Conservation (phyloP, 257 asterid genomes). For the Handroanthus guayacan region DNA sequence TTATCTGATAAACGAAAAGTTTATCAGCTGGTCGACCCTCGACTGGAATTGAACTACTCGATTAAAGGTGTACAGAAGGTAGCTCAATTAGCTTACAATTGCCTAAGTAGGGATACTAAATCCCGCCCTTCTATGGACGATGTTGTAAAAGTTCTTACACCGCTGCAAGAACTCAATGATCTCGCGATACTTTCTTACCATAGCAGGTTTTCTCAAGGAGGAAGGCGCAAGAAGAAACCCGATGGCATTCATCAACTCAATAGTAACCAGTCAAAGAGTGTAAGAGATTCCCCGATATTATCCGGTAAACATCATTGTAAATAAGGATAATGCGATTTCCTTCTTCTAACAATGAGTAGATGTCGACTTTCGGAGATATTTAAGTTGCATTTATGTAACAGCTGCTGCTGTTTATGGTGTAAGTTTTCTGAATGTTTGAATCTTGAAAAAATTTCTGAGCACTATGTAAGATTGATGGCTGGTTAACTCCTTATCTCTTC, state of each 20-base stretch:
- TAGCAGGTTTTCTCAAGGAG: slow-evolving; percentile 62
- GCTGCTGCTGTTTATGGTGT: slow-evolving; percentile 34
- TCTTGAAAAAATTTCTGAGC: slow-evolving; percentile 32
- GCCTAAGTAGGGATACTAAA: slow-evolving; percentile 82
- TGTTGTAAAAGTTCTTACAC: slow-evolving; percentile 71
- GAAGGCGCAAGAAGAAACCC: slow-evolving; percentile 63
- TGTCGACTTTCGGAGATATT: slow-evolving; percentile 10
- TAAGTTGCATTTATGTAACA: slow-evolving; percentile 25
- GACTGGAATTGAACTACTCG: slow-evolving; percentile 83
- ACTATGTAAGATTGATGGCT: background rate
- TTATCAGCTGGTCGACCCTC: slow-evolving; percentile 87
- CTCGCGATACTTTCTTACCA: slow-evolving; percentile 75
- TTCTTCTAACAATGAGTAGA: slow-evolving; percentile 28
- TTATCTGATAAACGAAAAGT: slow-evolving; percentile 84
- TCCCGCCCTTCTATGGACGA: slow-evolving; percentile 93
- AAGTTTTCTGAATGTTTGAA: slow-evolving; percentile 37
- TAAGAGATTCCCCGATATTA: slow-evolving; percentile 55
- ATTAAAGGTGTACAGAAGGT: slow-evolving; percentile 82
- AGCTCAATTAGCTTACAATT: slow-evolving; percentile 68
- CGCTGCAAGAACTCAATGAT: slow-evolving; percentile 78
- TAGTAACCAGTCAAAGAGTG: slow-evolving; percentile 52
- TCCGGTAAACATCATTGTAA: slow-evolving; percentile 60
- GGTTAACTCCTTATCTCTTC: background rate
- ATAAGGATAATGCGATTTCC: slow-evolving; percentile 34
- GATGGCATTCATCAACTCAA: slow-evolving; percentile 58